Evolutionary conservation across 805 yeast genomes (phyloP).

Genomic region (Ogataea haglerorum): DNA sequence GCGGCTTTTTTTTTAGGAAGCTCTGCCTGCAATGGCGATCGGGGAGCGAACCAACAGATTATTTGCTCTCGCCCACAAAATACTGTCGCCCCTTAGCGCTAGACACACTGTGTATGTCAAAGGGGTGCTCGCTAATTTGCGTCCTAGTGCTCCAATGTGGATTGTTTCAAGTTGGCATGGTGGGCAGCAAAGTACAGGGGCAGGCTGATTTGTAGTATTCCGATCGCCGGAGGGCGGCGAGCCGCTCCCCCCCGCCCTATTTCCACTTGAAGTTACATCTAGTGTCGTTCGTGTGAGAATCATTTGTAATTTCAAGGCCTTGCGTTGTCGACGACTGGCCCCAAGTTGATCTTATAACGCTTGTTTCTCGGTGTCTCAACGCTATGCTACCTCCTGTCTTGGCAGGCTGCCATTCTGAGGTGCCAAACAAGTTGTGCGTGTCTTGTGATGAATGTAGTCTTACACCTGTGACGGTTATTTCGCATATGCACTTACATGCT

Average conservation of each 20-base stretch:
- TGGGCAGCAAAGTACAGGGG: background rate
- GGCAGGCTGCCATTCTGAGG: background rate
- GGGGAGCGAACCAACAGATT: background rate
- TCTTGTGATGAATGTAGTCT: background rate
- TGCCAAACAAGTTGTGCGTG: background rate
- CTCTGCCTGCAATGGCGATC: slow-evolving; percentile 2
- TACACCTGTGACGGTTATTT: background rate
- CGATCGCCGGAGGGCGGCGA: background rate
- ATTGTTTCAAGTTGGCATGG: background rate
- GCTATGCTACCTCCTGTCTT: no score
- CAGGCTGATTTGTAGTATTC: background rate
- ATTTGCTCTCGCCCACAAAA: no score
- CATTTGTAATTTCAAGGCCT: background rate
- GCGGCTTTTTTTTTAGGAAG: background rate
- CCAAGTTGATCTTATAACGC: background rate
- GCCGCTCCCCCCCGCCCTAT: background rate
- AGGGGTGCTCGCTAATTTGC: background rate
- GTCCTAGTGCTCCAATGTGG: background rate
- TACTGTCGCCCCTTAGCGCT: no score
- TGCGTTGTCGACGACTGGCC: background rate
- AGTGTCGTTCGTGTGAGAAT: background rate
- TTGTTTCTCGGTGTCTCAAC: no score
- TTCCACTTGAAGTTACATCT: background rate
- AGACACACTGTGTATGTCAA: no score
- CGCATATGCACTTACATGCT: background rate